Conservation (phyloP, 495 filamentous ascomycete species). For the Neurospora sp. region DNA sequence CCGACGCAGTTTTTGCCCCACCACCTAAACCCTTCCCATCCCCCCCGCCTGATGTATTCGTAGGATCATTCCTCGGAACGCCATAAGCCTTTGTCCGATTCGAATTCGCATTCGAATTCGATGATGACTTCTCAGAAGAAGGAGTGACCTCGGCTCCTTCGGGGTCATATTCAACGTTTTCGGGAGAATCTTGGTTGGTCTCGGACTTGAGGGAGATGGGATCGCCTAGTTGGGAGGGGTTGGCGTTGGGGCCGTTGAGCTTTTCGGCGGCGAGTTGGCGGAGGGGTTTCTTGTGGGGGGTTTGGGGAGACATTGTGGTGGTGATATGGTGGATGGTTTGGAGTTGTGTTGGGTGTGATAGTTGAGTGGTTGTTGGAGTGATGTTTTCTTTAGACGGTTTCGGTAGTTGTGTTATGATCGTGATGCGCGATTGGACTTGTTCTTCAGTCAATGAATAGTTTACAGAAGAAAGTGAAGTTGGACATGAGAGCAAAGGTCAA, state of each 20-base stretch:
- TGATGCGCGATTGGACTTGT: not conserved
- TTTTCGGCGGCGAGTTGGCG: conserved; percentile 24
- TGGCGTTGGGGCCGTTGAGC: conserved; percentile 23
- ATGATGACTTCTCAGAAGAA: not conserved
- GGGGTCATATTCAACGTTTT: not conserved
- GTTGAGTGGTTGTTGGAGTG: not conserved
- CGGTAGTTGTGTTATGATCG: not conserved
- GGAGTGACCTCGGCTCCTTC: not conserved
- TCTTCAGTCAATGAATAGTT: not conserved
- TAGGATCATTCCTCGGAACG: not conserved
- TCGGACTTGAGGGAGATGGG: conserved; percentile 33
- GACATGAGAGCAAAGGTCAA: not conserved
- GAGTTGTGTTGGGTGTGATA: not conserved
- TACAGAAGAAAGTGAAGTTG: not conserved
- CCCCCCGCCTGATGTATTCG: not conserved
- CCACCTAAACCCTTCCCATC: not conserved
- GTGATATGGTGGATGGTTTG: not conserved
- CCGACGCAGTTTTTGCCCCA: not conserved
- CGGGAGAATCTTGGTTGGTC: conserved; percentile 11
- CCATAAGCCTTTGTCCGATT: not conserved
- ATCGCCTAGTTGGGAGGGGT: conserved; percentile 32
- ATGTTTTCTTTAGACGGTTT: not conserved
- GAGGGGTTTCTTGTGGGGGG: conserved; percentile 9
- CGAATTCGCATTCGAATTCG: not conserved
- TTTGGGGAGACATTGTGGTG: not conserved